Evolutionary conservation across 208 protist genomes (phyloP).

Genomic region (Leishmania turanica): DNA sequence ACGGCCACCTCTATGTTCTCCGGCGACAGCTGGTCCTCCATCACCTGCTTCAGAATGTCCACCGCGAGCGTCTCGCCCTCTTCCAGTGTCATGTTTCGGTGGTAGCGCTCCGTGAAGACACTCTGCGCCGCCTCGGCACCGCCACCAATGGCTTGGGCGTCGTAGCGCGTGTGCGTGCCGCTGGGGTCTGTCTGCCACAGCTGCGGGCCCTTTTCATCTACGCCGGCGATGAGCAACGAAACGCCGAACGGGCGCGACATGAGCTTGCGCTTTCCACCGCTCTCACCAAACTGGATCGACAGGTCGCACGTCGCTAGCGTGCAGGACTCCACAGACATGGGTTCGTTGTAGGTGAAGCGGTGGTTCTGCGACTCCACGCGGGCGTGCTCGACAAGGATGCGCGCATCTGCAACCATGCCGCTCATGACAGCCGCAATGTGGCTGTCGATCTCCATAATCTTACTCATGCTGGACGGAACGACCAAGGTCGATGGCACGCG

Average conservation of each 20-base stretch:
- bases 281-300: slow-evolving; percentile 97
- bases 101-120: slow-evolving; percentile 97
- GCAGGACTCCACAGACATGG: slow-evolving; percentile 96
- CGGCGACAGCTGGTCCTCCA: slow-evolving; percentile 98
- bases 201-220: slow-evolving; percentile 97
- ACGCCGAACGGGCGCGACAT: slow-evolving; percentile 99
- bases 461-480: slow-evolving; percentile 96
- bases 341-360: slow-evolving; percentile 99
- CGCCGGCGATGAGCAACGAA: slow-evolving; percentile 98
- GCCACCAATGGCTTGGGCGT: slow-evolving; percentile 99
- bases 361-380: slow-evolving; percentile 99
- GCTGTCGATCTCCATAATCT: slow-evolving; percentile 98
- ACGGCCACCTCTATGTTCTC: slow-evolving; percentile 98
- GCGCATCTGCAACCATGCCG: slow-evolving; percentile 98
- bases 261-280: slow-evolving; percentile 82
- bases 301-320: slow-evolving; percentile 98
- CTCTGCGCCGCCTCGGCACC: slow-evolving; percentile 98
- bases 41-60: slow-evolving; percentile 98
- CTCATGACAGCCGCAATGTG: slow-evolving; percentile 97
- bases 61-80: slow-evolving; percentile 97
- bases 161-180: slow-evolving; percentile 96
- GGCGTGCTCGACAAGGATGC: slow-evolving; percentile 98
- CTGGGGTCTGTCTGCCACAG: slow-evolving; percentile 98
- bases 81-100: slow-evolving; percentile 95
- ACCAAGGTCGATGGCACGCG: slow-evolving; percentile 98